A percentile compares a stretch with the other conserved stretches of the same genome.
phyloP scores from a whole-genome alignment of 2,329 filamentous ascomycete species.

The Fusarium nematophilum region DNA sequence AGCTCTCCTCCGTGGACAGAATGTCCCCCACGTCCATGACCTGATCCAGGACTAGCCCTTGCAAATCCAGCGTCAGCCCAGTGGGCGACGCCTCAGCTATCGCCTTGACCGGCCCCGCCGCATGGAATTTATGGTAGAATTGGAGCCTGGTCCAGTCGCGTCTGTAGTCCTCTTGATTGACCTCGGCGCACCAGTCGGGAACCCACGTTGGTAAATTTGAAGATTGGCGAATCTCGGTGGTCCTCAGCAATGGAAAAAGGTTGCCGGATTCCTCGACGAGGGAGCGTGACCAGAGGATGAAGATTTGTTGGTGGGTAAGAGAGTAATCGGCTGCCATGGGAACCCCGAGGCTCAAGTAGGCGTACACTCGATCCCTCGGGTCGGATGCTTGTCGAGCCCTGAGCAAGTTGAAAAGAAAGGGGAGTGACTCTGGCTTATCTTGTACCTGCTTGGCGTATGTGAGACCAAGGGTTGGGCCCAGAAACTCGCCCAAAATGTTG shows the following conservation, averaged over 20 bases:
- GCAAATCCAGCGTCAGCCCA: background rate
- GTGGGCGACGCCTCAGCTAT: background rate
- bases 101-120: accelerated
- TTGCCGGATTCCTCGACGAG: background rate
- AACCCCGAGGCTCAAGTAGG: background rate
- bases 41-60: background rate
- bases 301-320: background rate
- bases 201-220: background rate
- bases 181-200: background rate
- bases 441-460: background rate
- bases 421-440: background rate
- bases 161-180: background rate
- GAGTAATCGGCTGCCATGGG: background rate
- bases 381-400: background rate
- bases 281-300: background rate
- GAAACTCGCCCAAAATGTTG: background rate
- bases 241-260: background rate
- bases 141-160: background rate
- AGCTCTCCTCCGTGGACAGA: accelerated
- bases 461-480: background rate
- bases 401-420: background rate
- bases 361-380: background rate
- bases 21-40: background rate
- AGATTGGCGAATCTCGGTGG: background rate
- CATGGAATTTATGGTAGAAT: background rate